Evolutionary conservation across 1,284 basidiomycete species (phyloP).

Genomic region (Fistulinella cinereoalba): DNA sequence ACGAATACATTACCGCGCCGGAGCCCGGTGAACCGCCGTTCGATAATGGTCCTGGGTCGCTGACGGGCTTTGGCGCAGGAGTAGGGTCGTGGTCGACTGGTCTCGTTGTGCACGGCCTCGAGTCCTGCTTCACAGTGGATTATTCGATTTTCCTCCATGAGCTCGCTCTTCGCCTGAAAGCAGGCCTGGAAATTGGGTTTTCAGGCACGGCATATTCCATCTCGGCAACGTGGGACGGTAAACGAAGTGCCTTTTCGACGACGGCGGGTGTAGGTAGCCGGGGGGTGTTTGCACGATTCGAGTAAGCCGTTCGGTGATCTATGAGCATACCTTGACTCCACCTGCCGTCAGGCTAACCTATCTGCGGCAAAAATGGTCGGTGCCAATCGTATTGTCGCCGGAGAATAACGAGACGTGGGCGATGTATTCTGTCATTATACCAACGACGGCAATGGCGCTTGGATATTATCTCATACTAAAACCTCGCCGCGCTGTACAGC

Average conservation of each 20-base stretch:
- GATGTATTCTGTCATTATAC: conserved; percentile 45
- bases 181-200: conserved; percentile 34
- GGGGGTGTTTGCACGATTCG: conserved; percentile 34
- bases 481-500: conserved; percentile 44
- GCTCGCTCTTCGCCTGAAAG: conserved; percentile 34
- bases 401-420: conserved; percentile 45
- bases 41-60: conserved; percentile 31
- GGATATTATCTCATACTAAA: conserved; percentile 51
- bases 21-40: conserved; percentile 23
- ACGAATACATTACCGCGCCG: conserved; percentile 21
- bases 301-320: conserved; percentile 23
- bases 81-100: conserved; percentile 34
- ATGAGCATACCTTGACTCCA: conserved; percentile 2
- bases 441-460: conserved; percentile 44
- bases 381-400: conserved; percentile 54
- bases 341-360: conserved; percentile 37
- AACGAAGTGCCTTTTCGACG: conserved; percentile 29
- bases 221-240: conserved; percentile 33
- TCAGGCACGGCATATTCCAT: conserved; percentile 27
- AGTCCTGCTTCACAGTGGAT: conserved; percentile 32
- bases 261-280: conserved; percentile 31
- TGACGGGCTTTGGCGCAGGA: conserved; percentile 30
- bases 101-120: conserved; percentile 26
- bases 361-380: conserved; percentile 50
- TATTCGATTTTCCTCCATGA: conserved; percentile 32